Evolutionary conservation across 306 rosid species (phyloP), one percentile per base, ranked within the genome.

Genomic region (Phaseolus lunatus): DNA sequence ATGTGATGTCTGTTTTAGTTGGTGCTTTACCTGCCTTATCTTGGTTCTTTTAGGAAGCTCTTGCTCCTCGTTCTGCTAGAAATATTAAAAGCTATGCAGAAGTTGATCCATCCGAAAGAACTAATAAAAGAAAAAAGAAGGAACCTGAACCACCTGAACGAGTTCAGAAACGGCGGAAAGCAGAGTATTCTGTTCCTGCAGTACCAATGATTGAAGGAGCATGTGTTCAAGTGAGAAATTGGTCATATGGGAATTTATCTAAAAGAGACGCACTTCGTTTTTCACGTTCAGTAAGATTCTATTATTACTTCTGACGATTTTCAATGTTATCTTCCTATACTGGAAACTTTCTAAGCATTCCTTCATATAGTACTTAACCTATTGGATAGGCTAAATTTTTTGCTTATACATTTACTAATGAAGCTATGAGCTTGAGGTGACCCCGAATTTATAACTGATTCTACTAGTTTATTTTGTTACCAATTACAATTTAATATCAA

Each of bases 31-130:
- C n/a, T 23, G 45, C 0, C 11, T 56, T 31, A 23, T 73, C 11
- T 9, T 45, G 33, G 19, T 35, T 80, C 71, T 53, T 83, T n/a
- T 75, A 96, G 99, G 98, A 96, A 24, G 92, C 94, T 69, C 87
- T 91, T 68, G 99, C 31, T 83, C 99, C 99, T 45, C 98, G 99
- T 70, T 91, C 98, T 84, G 96, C 97, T 7, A 86, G 99, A 78
- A 92, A 88, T 84, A 93, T 85, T 27, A 96, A 91, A 86, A 93
- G 98, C 67, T 96, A 96, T 80, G 97, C 98, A 0, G 99, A 96
- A 81, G 90, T 86, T 71, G 83, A 88, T 78, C 96, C 86, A 66
- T 80, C 87, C 33, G 99, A 90, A 82, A 91, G 84, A 74, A 87
- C 87, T 84, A 93, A 64, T 86, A 96, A 96, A 81, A 88, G 99